Evolutionary conservation across 441 rosid genomes (phyloP), one percentile per base, ranked within the genome.

Genomic region (Pelargonium citronellum): DNA sequence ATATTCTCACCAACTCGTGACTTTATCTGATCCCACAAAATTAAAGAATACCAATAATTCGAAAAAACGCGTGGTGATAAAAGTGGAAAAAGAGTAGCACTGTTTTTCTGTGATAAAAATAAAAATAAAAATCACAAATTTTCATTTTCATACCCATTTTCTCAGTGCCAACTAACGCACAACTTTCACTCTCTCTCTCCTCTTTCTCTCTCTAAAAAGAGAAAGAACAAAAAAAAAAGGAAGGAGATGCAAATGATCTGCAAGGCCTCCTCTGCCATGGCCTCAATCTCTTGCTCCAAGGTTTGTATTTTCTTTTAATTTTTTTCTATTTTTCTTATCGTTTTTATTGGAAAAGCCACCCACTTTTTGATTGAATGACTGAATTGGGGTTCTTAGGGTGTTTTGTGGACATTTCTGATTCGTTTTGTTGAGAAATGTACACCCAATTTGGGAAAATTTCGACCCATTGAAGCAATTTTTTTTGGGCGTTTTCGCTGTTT

Each of bases 231-330:
- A 57, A 46, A 27, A 0, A 19, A 24, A 12, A 49, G 55, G 5
- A 3, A 57, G 63, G 76, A 43, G 79, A 84, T 87, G 92, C 89
- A 87, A 61, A 81, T 85, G 78, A 86, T 93, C 83, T 81, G 85
- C 65, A 89, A 83, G 74, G 89, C 94, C 68, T 93, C 98, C 67
- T 88, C 83, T 69, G 85, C 90, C 64, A 83, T 87, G 92, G 83
- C 98, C 73, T 84, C 90, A 82, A 71, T 90, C 72, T 83, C 89
- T 75, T 79, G 91, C 79, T 78, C 95, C 24, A 84, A 81, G 92
- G 96, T 94, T 72, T 69, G 75, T 75, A 11, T 41, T 41, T 74
- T 44, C 24, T 22, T 22, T 22, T 22, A 22, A 0, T 22, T 22
- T 11, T 41, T 16, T n/a, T 30, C 47, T 6, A 16, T 24, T 8